Evolutionary conservation across 2,329 filamentous ascomycete species (phyloP), one percentile per base, ranked within the genome.

Genomic region (Aspergillus chevalieri): DNA sequence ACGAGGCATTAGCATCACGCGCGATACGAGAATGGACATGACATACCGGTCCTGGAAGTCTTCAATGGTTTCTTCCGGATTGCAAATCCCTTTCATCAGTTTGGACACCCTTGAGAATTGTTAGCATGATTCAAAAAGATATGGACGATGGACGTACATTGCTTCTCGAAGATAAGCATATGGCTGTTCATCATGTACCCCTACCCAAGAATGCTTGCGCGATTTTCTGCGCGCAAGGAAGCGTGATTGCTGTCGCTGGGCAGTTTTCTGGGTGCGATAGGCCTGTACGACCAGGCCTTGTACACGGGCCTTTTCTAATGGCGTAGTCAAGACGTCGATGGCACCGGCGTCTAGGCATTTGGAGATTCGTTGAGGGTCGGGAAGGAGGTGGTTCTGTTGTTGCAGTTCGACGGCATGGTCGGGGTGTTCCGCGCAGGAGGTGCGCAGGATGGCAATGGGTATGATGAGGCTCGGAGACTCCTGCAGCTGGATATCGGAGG

Each of bases 191-290:
- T 92, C 87, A 62, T 88, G 82, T 9, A 94, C 80, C 22, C 91
- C 90, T 39, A 95, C 89, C 91, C 91, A 95, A 0, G 91, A 95
- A 47, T 89, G 82, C 68, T 94, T 94, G 48, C 90, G 81, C 42
- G 85, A 83, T 57, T 85, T 83, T 62, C 85, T 86, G 51, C 86
- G 76, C 52, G 87, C 85, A 49, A 90, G 65, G 53, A 90, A 79
- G 15, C 83, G 81, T 51, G 85, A 79, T 63, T 89, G 84, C 61
- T 91, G 86, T 61, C 81, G 83, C 30, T 81, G 77, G 19, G 87
- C 85, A 59, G 90, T 84, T 67, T 87, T 87, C 63, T 88, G 86
- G 43, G 86, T 83, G 59, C 86, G 84, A 71, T 94, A 95, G 42
- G 87, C 89, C 65, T 92, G 89, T 14, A 93, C 83, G 52, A 87